Percentiles rank a stretch among this genome's conserved stretches.
These are phyloP conservation scores for Lactifluus pinguis DNA, from an alignment of 768 basidiomycete genomes.

Conservation along the genomic window DNA sequence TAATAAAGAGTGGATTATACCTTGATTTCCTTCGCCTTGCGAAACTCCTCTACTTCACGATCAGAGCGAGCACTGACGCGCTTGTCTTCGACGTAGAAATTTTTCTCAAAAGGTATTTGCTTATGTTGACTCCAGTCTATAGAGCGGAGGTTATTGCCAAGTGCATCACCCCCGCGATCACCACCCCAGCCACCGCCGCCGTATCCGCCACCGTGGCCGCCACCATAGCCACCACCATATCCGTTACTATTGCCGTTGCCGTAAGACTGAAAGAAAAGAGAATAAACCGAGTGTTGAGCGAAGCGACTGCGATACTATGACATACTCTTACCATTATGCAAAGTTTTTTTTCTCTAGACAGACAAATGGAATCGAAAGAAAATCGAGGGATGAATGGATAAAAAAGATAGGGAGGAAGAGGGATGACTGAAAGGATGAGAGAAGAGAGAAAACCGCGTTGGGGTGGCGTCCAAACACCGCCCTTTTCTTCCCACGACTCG, in stretches of 20 bases:
- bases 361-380: background rate
- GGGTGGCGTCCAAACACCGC: background rate
- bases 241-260: constrained; percentile 32
- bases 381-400: background rate
- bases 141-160: constrained; percentile 72
- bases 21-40: constrained; percentile 78
- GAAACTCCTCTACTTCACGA: constrained; percentile 83
- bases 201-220: constrained; percentile 25
- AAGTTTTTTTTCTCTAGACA: constrained; percentile 5
- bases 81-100: constrained; percentile 92
- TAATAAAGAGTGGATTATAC: constrained; percentile 28
- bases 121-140: constrained; percentile 78
- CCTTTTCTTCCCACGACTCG: constrained; percentile 10
- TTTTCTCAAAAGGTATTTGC: constrained; percentile 89
- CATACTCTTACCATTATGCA: constrained; percentile 23
- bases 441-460: background rate
- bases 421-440: constrained; percentile 19
- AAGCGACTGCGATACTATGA: background rate
- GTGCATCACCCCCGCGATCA: constrained; percentile 68
- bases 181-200: constrained; percentile 45
- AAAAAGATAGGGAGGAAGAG: constrained; percentile 7
- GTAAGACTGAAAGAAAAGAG: constrained; percentile 22
- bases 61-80: constrained; percentile 70
- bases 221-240: constrained; percentile 25
- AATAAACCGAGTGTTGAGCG: background rate